A percentile compares a stretch with the other conserved stretches of the same genome.
Evolutionary conservation across 495 filamentous ascomycete genomes (phyloP).

Genomic region (Tuber microsphaerosporum): DNA sequence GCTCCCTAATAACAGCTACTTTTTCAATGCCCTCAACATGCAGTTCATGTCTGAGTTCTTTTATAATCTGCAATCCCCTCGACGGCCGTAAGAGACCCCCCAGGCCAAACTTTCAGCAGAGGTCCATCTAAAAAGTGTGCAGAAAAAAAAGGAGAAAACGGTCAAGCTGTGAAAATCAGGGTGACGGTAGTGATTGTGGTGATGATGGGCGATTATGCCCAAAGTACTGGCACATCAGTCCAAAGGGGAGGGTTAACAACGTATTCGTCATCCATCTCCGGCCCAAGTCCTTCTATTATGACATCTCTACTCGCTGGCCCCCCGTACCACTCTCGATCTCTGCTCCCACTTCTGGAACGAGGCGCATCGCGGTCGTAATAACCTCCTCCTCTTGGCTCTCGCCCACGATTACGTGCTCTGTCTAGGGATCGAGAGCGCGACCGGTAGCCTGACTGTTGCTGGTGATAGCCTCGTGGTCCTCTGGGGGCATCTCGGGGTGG

Average conservation of each 20-base stretch:
- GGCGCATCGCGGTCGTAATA: constrained; percentile 40
- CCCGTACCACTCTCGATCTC: constrained; percentile 36
- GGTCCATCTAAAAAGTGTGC: constrained; percentile 35
- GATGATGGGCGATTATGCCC: constrained; percentile 21
- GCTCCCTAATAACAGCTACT: constrained; percentile 59
- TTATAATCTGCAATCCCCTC: constrained; percentile 51
- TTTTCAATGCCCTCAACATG: constrained; percentile 56
- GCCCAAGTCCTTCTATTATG: constrained; percentile 41
- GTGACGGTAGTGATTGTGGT: constrained; percentile 20
- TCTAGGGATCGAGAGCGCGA: constrained; percentile 31
- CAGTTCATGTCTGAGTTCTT: constrained; percentile 55
- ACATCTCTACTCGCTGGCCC: constrained; percentile 39
- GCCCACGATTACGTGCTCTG: constrained; percentile 14
- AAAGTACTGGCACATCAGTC: constrained; percentile 14
- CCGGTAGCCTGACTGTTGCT: constrained; percentile 24
- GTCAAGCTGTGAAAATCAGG: constrained; percentile 11
- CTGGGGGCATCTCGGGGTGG: constrained; percentile 35
- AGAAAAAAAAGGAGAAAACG: constrained; percentile 19
- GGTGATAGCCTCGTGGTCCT: constrained; percentile 29
- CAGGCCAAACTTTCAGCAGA: constrained; percentile 42
- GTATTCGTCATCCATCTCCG: constrained; percentile 42
- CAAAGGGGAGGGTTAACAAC: constrained; percentile 43
- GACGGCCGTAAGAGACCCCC: constrained; percentile 30
- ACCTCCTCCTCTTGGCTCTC: constrained; percentile 17
- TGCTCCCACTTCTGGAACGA: constrained; percentile 29